Percentiles rank a stretch among this genome's conserved stretches.
Evolutionary conservation across 169 alveolate genomes (phyloP).

Genomic region (Eimeria necatrix): DNA sequence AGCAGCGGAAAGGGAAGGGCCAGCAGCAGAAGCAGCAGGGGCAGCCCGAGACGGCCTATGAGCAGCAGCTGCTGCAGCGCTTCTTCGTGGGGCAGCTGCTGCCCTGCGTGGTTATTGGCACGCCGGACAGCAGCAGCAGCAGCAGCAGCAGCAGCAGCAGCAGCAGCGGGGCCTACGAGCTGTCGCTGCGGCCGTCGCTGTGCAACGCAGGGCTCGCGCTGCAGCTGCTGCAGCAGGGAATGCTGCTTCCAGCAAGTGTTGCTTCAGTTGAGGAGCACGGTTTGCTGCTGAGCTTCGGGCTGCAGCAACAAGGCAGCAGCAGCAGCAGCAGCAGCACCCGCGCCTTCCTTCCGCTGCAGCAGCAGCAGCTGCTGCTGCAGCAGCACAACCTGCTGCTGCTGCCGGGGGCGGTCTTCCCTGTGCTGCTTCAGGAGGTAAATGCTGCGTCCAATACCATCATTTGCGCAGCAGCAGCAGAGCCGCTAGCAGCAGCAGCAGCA

Average conservation of each 20-base stretch:
- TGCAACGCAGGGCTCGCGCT: conserved; percentile 21
- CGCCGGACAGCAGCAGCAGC: conserved; percentile 48
- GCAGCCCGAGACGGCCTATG: conserved; percentile 12
- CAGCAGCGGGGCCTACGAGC: conserved; percentile 52
- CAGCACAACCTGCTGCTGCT: conserved; percentile 29
- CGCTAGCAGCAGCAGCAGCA: conserved; percentile 7
- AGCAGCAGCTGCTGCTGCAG: conserved; percentile 33
- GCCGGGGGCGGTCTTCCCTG: neutral
- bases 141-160: conserved; percentile 49
- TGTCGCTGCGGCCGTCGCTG: conserved; percentile 37
- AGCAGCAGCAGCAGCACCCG: neutral
- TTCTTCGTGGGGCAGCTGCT: conserved; percentile 37
- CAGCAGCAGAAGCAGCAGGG: conserved; percentile 2
- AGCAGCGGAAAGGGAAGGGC: conserved; percentile 10
- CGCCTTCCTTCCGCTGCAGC: conserved; percentile 15
- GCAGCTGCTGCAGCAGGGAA: neutral
- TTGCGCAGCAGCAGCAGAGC: neutral
- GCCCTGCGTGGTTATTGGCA: conserved; percentile 12
- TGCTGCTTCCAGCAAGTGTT: neutral
- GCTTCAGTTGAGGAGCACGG: neutral
- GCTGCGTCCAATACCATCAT: neutral
- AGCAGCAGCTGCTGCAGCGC: conserved; percentile 55
- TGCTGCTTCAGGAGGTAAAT: conserved; percentile 13
- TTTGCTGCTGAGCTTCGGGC: neutral
- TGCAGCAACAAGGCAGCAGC: conserved; percentile 4